Conservation (phyloP, 192 early-diverging fungal genomes). For the Rhizophagus prolifer region DNA sequence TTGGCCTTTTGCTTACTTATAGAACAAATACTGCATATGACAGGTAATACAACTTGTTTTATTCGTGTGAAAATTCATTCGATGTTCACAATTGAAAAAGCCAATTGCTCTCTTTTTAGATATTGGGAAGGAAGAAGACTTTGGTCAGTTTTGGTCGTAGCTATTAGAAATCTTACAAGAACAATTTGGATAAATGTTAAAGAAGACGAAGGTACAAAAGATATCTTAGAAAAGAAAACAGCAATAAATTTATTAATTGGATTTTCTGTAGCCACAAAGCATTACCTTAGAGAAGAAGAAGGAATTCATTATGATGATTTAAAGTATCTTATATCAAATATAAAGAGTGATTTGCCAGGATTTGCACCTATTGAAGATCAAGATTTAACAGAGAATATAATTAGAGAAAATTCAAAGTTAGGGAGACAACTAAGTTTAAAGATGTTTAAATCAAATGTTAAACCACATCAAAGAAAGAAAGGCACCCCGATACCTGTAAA, state of each 20-base stretch:
- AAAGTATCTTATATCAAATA: conserved; percentile 60
- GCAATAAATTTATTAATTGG: conserved; percentile 78
- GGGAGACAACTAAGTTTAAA: neutral
- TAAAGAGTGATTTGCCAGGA: conserved; percentile 38
- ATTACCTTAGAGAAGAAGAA: conserved; percentile 77
- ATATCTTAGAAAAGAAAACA: conserved; percentile 64
- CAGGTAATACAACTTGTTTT: neutral
- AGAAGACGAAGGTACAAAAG: conserved; percentile 46
- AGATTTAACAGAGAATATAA: neutral
- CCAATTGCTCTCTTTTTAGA: conserved; percentile 41
- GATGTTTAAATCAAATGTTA: conserved; percentile 17
- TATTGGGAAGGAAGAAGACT: conserved; percentile 89
- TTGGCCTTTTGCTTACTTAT: conserved; percentile 23
- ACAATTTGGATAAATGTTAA: conserved; percentile 68
- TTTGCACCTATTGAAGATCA: conserved; percentile 15
- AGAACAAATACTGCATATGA: conserved; percentile 29
- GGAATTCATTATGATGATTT: conserved; percentile 70
- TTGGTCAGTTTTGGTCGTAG: conserved; percentile 73
- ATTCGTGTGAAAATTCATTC: neutral
- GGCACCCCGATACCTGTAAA: conserved; percentile 11
- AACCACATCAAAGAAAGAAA: conserved; percentile 3
- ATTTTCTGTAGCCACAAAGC: conserved; percentile 78
- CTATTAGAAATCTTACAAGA: conserved; percentile 76
- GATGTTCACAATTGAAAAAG: too few species aligned
- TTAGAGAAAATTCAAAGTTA: neutral